These are phyloP conservation scores for Solanum appendiculatum DNA, from an alignment of 257 asterid species.

Conservation along the genomic window DNA sequence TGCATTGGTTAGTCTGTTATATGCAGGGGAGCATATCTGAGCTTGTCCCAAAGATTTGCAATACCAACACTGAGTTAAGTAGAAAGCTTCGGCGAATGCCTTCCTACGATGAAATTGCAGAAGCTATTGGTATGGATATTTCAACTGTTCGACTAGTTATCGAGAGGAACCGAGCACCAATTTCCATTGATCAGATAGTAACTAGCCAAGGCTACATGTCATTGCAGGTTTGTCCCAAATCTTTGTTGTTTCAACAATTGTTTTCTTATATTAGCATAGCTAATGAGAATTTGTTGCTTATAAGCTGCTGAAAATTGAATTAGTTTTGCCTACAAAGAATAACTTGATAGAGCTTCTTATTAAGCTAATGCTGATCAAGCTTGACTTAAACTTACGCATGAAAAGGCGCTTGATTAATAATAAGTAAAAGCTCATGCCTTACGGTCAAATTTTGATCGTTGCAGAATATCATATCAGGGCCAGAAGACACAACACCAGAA, in stretches of 20 bases:
- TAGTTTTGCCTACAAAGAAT: not conserved
- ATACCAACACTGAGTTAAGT: conserved; percentile 37
- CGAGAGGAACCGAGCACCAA: conserved; percentile 38
- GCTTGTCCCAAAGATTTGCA: conserved; percentile 46
- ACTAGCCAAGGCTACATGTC: conserved; percentile 34
- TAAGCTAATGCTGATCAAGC: not conserved
- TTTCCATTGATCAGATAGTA: conserved; percentile 42
- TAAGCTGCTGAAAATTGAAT: not conserved
- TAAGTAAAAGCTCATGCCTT: not conserved
- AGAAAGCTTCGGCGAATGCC: conserved; percentile 36
- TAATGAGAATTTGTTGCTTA: not conserved
- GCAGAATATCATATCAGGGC: conserved; percentile 51
- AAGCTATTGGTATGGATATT: conserved; percentile 16
- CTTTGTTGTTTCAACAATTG: not conserved
- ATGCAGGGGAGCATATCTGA: conserved; percentile 52
- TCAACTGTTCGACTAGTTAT: conserved; percentile 36
- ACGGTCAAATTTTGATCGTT: not conserved
- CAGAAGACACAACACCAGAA: conserved; percentile 43
- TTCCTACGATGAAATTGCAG: conserved; percentile 44
- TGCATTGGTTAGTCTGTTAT: conserved; percentile 26
- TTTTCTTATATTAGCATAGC: not conserved
- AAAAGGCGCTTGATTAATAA: not conserved
- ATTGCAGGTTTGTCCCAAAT: conserved; percentile 34
- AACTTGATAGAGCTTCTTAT: not conserved
- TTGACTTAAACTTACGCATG: not conserved